A percentile compares a stretch with the other conserved stretches of the same genome.
Evolutionary conservation across 345 rosid genomes (phyloP).

Genomic region (Pistacia vera): DNA sequence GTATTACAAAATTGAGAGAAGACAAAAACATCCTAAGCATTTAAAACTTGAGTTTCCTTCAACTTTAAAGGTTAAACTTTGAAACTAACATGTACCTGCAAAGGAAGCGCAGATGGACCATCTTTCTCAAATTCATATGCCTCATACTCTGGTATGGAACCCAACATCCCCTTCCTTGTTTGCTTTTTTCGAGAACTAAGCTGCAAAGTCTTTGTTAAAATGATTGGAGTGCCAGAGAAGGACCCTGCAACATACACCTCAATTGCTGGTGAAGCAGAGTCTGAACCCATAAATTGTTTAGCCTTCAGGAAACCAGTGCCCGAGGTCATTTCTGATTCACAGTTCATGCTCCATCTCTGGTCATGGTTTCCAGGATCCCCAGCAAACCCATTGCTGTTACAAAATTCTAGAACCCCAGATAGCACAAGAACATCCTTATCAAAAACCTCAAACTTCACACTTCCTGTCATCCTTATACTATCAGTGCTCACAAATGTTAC

Average conservation of each 20-base stretch:
- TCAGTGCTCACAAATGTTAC: slow-evolving; percentile 86
- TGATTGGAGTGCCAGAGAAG: slow-evolving; percentile 73
- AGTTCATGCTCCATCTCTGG: slow-evolving; percentile 70
- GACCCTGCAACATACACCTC: slow-evolving; percentile 91
- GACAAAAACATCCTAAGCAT: slow-evolving; percentile 5
- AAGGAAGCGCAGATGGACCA: slow-evolving; percentile 35
- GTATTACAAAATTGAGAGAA: background rate
- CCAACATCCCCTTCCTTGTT: slow-evolving; percentile 54
- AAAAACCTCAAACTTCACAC: slow-evolving; percentile 74
- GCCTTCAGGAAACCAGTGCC: slow-evolving; percentile 61
- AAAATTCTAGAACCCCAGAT: slow-evolving; percentile 67
- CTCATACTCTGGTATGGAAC: slow-evolving; percentile 78
- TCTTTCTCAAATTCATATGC: slow-evolving; percentile 42
- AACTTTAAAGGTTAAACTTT: background rate
- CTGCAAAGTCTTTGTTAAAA: slow-evolving; percentile 76
- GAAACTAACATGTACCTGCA: slow-evolving; percentile 50
- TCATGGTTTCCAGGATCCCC: slow-evolving; percentile 44
- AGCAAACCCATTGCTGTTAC: slow-evolving; percentile 39
- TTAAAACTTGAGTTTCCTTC: background rate
- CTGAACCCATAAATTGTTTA: slow-evolving; percentile 46
- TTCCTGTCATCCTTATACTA: slow-evolving; percentile 67
- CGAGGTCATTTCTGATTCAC: slow-evolving; percentile 49
- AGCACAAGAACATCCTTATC: slow-evolving; percentile 59
- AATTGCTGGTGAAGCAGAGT: slow-evolving; percentile 50
- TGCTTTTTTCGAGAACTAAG: slow-evolving; percentile 68